phyloP scores from a whole-genome alignment of 2,329 filamentous ascomycete genomes.

The Ascochyta fabae region DNA sequence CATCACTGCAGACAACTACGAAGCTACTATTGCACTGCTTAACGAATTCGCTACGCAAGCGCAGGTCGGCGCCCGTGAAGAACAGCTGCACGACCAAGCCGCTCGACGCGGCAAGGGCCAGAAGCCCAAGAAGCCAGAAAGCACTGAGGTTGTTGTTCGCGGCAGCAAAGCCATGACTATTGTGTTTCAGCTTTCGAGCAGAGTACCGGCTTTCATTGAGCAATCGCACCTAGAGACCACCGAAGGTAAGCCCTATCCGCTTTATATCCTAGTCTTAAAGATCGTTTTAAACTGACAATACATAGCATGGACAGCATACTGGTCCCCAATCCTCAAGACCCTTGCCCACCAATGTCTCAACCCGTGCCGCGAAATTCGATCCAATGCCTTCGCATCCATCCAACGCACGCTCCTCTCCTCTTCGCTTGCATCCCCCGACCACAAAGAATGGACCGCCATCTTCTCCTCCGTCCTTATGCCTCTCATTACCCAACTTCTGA shows the following conservation, averaged over 20 bases:
- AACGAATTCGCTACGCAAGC: constrained; percentile 90
- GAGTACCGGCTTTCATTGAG: constrained; percentile 85
- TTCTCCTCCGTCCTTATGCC: constrained; percentile 95
- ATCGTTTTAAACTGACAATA: neutral
- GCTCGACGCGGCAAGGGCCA: constrained; percentile 59
- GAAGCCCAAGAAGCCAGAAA: constrained; percentile 61
- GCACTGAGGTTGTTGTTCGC: constrained; percentile 75
- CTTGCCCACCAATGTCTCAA: constrained; percentile 91
- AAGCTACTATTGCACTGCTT: constrained; percentile 80
- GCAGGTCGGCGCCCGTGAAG: constrained; percentile 71
- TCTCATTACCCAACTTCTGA: constrained; percentile 82
- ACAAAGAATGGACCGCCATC: constrained; percentile 92
- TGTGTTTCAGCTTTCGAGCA: constrained; percentile 79
- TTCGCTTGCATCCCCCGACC: constrained; percentile 80
- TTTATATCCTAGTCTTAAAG: neutral
- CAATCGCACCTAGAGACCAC: constrained; percentile 89
- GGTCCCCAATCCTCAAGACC: constrained; percentile 91
- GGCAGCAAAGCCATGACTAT: constrained; percentile 82
- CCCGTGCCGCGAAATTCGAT: constrained; percentile 88
- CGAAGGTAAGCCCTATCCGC: constrained; percentile 65
- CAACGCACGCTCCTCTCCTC: constrained; percentile 86
- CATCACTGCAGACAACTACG: constrained; percentile 94
- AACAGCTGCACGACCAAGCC: constrained; percentile 70
- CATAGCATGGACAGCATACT: constrained; percentile 93
- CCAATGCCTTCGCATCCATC: constrained; percentile 83